Evolutionary conservation across 148 eudicot species (phyloP).

Genomic region (Limonium bicolor): DNA sequence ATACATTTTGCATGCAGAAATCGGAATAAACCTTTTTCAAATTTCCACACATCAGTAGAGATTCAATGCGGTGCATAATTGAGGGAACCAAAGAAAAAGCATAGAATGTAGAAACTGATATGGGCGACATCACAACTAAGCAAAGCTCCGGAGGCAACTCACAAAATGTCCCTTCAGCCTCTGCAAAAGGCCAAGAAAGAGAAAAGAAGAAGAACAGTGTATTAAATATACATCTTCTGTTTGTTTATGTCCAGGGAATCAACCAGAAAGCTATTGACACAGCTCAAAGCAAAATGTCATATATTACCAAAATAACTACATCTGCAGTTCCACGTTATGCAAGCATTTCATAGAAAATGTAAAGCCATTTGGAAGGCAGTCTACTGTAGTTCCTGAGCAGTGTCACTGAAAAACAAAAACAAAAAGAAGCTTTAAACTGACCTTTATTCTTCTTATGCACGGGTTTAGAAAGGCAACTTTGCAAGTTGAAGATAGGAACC

Average conservation of each 20-base stretch:
- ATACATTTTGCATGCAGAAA: conserved; percentile 26
- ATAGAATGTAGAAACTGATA: conserved; percentile 40
- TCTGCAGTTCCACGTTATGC: too few species aligned
- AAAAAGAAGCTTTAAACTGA: conserved; percentile 3
- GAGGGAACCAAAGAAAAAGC: conserved; percentile 65
- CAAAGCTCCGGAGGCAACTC: conserved; percentile 87
- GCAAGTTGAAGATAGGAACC: conserved; percentile 36
- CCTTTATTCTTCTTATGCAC: conserved; percentile 38
- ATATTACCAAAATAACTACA: too few species aligned
- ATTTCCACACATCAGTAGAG: conserved; percentile 47
- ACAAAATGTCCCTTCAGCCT: conserved; percentile 22
- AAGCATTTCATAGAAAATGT: too few species aligned
- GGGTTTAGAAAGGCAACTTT: conserved; percentile 37
- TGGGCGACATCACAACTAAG: conserved; percentile 53
- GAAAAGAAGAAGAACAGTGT: background rate
- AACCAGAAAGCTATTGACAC: too few species aligned
- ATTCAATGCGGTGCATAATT: conserved; percentile 72
- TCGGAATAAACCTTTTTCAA: conserved; percentile 32
- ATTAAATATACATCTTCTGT: too few species aligned
- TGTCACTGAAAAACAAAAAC: background rate
- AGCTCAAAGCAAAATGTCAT: too few species aligned
- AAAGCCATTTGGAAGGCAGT: too few species aligned
- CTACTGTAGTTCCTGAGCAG: background rate
- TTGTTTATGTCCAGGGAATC: too few species aligned
- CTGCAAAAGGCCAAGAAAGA: conserved; percentile 11